Percentiles rank a stretch among this genome's conserved stretches.
Conservation (phyloP, 331 rosid species). For the Ulmus americana region DNA sequence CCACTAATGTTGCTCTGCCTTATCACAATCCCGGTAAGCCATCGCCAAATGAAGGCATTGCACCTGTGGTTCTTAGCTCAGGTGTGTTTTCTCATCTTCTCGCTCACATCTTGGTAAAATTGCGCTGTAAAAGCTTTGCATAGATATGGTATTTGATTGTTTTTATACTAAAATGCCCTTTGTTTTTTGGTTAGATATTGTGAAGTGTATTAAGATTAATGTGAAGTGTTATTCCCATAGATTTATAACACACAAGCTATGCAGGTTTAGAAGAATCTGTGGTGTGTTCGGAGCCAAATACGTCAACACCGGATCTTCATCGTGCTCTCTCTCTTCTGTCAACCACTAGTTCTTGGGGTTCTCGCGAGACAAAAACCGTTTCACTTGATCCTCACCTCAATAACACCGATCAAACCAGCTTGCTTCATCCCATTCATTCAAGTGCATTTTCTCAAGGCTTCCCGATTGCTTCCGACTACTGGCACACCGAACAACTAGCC, state of each 20-base stretch:
- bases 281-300: slow-evolving; percentile 31
- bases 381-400: slow-evolving; percentile 27
- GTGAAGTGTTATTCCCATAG: too few species aligned
- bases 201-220: too few species aligned
- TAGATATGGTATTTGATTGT: not conserved
- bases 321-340: slow-evolving; percentile 99
- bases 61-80: slow-evolving; percentile 37
- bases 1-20: slow-evolving; percentile 25
- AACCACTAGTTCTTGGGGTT: slow-evolving; percentile 50
- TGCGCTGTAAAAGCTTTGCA: not conserved
- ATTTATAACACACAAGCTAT: not conserved
- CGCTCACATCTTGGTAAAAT: not conserved
- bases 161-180: too few species aligned
- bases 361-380: slow-evolving; percentile 36
- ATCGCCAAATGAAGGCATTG: slow-evolving; percentile 35
- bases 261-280: slow-evolving; percentile 62
- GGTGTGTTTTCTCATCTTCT: slow-evolving; percentile 34
- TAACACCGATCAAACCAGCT: slow-evolving; percentile 14
- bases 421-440: slow-evolving; percentile 30
- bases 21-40: slow-evolving; percentile 39
- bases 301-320: slow-evolving; percentile 39
- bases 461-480: slow-evolving; percentile 39
- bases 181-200: too few species aligned
- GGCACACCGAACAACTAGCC: slow-evolving; percentile 40
- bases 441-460: slow-evolving; percentile 23